phyloP scores from a whole-genome alignment of 805 yeast genomes.

The Spathaspora sp. region DNA sequence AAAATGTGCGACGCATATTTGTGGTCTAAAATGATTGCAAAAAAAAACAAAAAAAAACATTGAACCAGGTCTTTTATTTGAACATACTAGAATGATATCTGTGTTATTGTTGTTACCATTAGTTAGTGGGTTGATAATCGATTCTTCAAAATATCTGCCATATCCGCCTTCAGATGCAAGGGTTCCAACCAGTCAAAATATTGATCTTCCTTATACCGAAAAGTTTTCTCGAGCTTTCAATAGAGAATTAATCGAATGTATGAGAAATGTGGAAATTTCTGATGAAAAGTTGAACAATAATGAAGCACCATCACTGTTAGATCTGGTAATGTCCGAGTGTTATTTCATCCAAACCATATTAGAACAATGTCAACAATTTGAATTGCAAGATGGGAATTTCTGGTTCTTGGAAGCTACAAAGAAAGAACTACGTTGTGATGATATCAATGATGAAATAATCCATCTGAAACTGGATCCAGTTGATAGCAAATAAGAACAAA shows the following conservation, averaged over 20 bases:
- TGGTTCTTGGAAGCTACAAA: neutral
- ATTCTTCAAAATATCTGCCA: neutral
- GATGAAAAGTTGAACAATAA: neutral
- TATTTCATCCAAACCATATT: neutral
- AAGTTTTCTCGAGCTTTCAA: conserved; percentile 2
- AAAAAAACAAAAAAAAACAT: neutral
- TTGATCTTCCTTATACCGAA: neutral
- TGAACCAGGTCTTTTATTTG: neutral
- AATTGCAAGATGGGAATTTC: neutral
- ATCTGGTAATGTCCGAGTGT: neutral
- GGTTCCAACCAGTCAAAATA: neutral
- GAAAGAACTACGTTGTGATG: neutral
- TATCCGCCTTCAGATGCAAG: neutral
- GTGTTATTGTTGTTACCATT: neutral
- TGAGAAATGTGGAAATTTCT: conserved; percentile 1
- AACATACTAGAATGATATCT: neutral
- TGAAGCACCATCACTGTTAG: neutral
- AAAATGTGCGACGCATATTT: neutral
- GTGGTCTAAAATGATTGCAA: neutral
- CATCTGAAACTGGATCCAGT: neutral
- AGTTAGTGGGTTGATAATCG: neutral
- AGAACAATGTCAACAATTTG: neutral
- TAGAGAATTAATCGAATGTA: conserved; percentile 6
- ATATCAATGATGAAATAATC: neutral
- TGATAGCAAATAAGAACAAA: neutral